These are phyloP conservation scores for Penicillium sp. DNA, from an alignment of 2,329 filamentous ascomycete genomes.

Conservation along the genomic window DNA sequence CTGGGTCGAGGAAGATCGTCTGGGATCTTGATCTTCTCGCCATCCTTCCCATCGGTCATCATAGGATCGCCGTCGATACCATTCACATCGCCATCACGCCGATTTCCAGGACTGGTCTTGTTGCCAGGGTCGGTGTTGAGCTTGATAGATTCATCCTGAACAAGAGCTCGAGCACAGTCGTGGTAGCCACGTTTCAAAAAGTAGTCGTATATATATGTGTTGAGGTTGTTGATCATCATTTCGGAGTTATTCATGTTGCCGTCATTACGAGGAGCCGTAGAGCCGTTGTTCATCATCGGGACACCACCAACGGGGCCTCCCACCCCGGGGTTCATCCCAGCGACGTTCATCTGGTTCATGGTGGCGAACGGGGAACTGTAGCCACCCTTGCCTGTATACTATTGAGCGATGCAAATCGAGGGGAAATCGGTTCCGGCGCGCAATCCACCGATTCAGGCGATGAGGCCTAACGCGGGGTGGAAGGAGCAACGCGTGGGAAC, in stretches of 20 bases:
- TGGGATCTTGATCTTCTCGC: conserved; percentile 69
- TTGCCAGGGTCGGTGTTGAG: conserved; percentile 56
- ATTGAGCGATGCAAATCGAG: conserved; percentile 27
- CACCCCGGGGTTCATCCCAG: conserved; percentile 53
- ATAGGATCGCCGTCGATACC: conserved; percentile 71
- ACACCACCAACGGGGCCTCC: conserved; percentile 58
- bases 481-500: conserved; percentile 17
- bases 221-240: conserved; percentile 47
- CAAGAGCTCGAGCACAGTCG: conserved; percentile 74
- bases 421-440: conserved; percentile 24
- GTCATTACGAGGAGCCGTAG: conserved; percentile 45
- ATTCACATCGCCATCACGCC: conserved; percentile 65
- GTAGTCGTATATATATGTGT: conserved; percentile 68
- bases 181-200: conserved; percentile 82
- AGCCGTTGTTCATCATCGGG: conserved; percentile 55
- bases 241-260: conserved; percentile 40
- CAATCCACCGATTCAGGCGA: conserved; percentile 34
- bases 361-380: conserved; percentile 33
- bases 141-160: conserved; percentile 59
- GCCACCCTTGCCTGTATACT: conserved; percentile 36
- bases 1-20: conserved; percentile 68
- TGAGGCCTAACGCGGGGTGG: conserved; percentile 29
- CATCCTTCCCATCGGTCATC: conserved; percentile 80
- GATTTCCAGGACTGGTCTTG: conserved; percentile 67
- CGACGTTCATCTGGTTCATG: conserved; percentile 59